Conservation (phyloP, 306 rosid genomes). For the Canavalia ensiformis region DNA sequence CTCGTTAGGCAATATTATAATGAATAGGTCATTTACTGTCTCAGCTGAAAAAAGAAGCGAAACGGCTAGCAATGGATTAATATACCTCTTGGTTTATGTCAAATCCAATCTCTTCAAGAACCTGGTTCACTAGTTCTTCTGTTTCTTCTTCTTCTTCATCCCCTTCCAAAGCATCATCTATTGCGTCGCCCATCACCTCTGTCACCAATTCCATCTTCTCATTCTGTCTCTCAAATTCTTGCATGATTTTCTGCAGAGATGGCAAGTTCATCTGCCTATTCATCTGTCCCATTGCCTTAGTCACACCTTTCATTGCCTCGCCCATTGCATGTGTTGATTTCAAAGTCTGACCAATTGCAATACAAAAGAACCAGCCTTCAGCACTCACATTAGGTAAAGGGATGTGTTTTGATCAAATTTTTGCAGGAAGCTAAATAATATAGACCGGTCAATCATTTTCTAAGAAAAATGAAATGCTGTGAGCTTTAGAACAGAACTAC, state of each 20-base stretch:
- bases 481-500: not conserved
- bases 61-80: not conserved
- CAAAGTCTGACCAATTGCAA: slow-evolving; percentile 64
- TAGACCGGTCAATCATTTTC: not conserved
- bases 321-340: slow-evolving; percentile 99
- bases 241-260: slow-evolving; percentile 91
- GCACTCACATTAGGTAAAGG: not conserved
- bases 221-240: slow-evolving; percentile 93
- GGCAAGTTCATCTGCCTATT: slow-evolving; percentile 98
- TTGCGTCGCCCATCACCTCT: slow-evolving; percentile 97
- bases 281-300: slow-evolving; percentile 99
- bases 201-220: slow-evolving; percentile 86
- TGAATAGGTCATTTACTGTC: slow-evolving; percentile 2
- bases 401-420: not conserved
- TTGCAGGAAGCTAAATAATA: not conserved
- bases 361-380: slow-evolving; percentile 7
- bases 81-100: slow-evolving; percentile 84
- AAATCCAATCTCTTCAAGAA: slow-evolving; percentile 95
- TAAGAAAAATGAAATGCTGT: slow-evolving; percentile 14
- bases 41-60: slow-evolving; percentile 10
- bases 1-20: slow-evolving; percentile 6
- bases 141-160: slow-evolving; percentile 99
- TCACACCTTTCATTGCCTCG: slow-evolving; percentile 98
- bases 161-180: slow-evolving; percentile 97
- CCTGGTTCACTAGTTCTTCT: slow-evolving; percentile 89